These are phyloP conservation scores for Termitomyces sp. DNA, from an alignment of 768 basidiomycete species.

Conservation along the genomic window DNA sequence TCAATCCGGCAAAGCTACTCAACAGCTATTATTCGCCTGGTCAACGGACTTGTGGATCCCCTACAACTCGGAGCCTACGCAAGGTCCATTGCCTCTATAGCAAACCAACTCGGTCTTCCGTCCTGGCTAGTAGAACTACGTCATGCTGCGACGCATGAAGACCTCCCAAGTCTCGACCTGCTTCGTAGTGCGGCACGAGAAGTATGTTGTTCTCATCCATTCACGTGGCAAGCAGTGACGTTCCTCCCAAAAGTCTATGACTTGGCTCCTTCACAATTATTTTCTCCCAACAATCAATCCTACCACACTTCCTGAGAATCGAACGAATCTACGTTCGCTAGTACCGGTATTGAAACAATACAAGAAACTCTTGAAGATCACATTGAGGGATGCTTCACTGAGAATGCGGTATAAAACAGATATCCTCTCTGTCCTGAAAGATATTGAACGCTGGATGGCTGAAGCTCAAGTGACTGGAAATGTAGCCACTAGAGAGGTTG, in stretches of 20 bases:
- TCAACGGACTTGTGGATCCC: slow-evolving; percentile 95
- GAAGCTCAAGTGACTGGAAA: slow-evolving; percentile 65
- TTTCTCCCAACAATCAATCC: slow-evolving; percentile 74
- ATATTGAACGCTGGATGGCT: slow-evolving; percentile 73
- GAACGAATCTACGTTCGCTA: slow-evolving; percentile 45
- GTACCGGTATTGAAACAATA: slow-evolving; percentile 68
- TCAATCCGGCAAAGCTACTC: slow-evolving; percentile 74
- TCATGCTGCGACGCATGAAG: slow-evolving; percentile 95
- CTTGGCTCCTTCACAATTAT: slow-evolving; percentile 82
- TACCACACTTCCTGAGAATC: slow-evolving; percentile 25
- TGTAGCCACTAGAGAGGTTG: slow-evolving; percentile 37
- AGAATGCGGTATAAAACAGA: slow-evolving; percentile 43
- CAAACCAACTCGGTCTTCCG: slow-evolving; percentile 80
- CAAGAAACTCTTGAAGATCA: slow-evolving; percentile 59
- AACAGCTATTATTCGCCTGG: slow-evolving; percentile 77
- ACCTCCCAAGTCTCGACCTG: slow-evolving; percentile 78
- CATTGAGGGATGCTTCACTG: slow-evolving; percentile 61
- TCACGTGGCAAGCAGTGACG: slow-evolving; percentile 2
- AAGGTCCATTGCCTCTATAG: slow-evolving; percentile 84
- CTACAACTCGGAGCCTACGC: slow-evolving; percentile 87
- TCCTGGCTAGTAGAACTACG: slow-evolving; percentile 87
- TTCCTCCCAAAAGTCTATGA: slow-evolving; percentile 52
- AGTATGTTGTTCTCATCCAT: slow-evolving; percentile 27
- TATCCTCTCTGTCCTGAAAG: slow-evolving; percentile 44
- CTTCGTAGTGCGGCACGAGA: slow-evolving; percentile 74